Evolutionary conservation across 257 asterid genomes (phyloP).

Genomic region (Scutellaria baicalensis): DNA sequence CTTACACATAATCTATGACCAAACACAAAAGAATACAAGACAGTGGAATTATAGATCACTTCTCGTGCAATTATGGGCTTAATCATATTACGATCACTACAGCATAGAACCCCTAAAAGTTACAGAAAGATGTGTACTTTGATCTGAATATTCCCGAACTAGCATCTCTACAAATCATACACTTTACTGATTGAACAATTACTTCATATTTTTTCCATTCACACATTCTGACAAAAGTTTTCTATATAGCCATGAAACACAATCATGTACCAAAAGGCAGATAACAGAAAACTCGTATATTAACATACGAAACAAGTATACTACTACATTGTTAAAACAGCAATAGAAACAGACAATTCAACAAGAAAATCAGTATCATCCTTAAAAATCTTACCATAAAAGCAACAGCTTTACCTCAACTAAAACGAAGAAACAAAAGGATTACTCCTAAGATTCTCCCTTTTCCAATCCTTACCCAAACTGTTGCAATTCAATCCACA

Average conservation of each 20-base stretch:
- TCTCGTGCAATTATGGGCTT: neutral
- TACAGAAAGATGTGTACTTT: neutral
- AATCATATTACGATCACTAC: neutral
- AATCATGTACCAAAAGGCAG: neutral
- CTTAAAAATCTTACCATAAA: neutral
- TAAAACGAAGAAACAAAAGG: slow-evolving; percentile 14
- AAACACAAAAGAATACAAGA: neutral
- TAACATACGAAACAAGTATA: neutral
- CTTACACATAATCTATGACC: neutral
- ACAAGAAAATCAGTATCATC: neutral
- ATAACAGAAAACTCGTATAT: neutral
- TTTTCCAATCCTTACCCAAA: neutral
- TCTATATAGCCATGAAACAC: neutral
- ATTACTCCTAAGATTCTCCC: neutral
- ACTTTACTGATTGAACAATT: neutral
- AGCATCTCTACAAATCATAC: too few species aligned
- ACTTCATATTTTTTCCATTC: neutral
- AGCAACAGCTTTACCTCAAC: neutral
- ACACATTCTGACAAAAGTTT: neutral
- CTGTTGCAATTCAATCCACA: slow-evolving; percentile 67
- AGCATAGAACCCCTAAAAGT: neutral
- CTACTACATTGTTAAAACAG: neutral
- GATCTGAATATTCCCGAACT: neutral
- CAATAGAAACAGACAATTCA: neutral
- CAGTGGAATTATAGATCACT: neutral